Percentiles rank a stretch among this genome's conserved stretches.
phyloP scores from a whole-genome alignment of 306 rosid genomes.

The Potentilla sterilis region DNA sequence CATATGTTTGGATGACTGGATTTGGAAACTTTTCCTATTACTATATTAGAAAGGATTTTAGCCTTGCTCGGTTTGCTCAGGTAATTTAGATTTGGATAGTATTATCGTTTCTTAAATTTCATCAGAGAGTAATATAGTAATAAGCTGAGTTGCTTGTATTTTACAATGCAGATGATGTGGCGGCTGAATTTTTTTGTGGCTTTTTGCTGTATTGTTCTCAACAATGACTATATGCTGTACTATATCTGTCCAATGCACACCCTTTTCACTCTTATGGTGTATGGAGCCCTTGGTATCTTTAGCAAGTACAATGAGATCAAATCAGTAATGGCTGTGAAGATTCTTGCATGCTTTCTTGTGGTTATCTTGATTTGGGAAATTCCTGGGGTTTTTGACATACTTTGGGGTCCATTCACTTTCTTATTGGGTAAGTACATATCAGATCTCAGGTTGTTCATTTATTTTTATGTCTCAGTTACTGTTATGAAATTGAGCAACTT shows the following conservation, averaged over 20 bases:
- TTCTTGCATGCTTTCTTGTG: constrained; percentile 82
- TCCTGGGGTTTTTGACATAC: constrained; percentile 80
- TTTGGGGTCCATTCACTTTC: constrained; percentile 78
- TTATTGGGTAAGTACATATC: constrained; percentile 63
- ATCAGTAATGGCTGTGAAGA: constrained; percentile 76
- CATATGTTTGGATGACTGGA: constrained; percentile 99
- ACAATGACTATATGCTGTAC: constrained; percentile 90
- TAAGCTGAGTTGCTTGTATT: constrained; percentile 12
- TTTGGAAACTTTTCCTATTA: constrained; percentile 98
- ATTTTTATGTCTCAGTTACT: constrained; percentile 7
- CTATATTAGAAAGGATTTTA: constrained; percentile 90
- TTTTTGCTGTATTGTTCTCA: constrained; percentile 88
- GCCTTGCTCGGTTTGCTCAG: constrained; percentile 93
- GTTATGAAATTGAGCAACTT: neutral
- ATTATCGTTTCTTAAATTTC: neutral
- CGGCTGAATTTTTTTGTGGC: constrained; percentile 90
- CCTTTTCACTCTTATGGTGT: constrained; percentile 94
- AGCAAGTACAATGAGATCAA: constrained; percentile 80
- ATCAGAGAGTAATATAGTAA: neutral
- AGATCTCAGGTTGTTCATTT: constrained; percentile 15
- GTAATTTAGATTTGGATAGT: constrained; percentile 34
- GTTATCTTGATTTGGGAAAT: constrained; percentile 94
- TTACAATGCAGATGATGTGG: constrained; percentile 93
- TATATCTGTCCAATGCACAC: constrained; percentile 99
- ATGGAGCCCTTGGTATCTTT: constrained; percentile 92